Percentiles rank a stretch among this genome's conserved stretches.
Conservation (phyloP, 2,329 filamentous ascomycete species). For the Xylaria sp. region DNA sequence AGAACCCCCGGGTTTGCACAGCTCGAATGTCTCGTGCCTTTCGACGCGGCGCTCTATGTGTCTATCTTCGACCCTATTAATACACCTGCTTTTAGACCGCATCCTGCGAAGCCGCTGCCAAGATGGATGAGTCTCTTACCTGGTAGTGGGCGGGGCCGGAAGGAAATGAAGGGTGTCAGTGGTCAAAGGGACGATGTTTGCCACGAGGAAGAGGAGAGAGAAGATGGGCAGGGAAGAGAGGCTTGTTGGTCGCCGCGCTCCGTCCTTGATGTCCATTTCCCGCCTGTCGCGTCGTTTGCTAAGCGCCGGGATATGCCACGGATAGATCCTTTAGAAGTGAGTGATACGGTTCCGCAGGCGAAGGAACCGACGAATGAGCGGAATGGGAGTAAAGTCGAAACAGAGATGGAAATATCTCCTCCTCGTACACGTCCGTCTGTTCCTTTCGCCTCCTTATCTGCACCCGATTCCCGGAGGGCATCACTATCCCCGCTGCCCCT, state of each 20-base stretch:
- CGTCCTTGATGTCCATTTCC: slow-evolving; percentile 46
- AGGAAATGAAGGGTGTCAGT: not conserved
- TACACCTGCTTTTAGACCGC: slow-evolving; percentile 59
- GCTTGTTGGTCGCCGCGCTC: slow-evolving; percentile 37
- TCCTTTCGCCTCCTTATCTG: not conserved
- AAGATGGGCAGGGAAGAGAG: slow-evolving; percentile 8
- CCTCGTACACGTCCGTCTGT: not conserved
- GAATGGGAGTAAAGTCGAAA: not conserved
- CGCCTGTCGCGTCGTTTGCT: not conserved
- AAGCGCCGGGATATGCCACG: not conserved
- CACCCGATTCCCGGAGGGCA: not conserved
- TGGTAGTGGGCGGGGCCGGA: not conserved
- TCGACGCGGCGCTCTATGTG: slow-evolving; percentile 59
- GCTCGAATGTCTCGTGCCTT: slow-evolving; percentile 42
- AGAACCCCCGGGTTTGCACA: slow-evolving; percentile 26
- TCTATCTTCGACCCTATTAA: slow-evolving; percentile 62
- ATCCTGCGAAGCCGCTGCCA: slow-evolving; percentile 64
- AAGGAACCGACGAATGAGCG: not conserved
- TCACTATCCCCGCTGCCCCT: not conserved
- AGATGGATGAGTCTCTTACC: slow-evolving; percentile 56
- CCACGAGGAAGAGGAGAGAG: slow-evolving; percentile 17
- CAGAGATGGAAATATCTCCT: not conserved
- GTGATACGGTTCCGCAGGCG: not conserved
- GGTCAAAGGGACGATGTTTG: slow-evolving; percentile 17
- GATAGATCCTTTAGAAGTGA: not conserved